Evolutionary conservation across 164 flowering plant genomes (phyloP).

Genomic region (Piper longum): DNA sequence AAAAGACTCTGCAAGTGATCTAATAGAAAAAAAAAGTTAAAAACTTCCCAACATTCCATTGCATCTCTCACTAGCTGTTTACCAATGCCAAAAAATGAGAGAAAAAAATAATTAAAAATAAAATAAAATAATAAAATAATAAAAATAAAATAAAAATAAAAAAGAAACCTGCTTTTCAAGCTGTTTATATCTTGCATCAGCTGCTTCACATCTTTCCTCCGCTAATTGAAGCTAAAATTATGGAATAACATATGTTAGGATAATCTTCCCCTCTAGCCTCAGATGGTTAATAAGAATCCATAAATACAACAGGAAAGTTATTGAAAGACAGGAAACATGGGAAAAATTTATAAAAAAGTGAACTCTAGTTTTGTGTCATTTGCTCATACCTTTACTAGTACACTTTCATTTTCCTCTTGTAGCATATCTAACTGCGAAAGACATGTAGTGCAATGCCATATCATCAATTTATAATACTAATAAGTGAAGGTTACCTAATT

Average conservation of each 20-base stretch:
- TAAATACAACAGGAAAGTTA: background rate
- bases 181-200: constrained; percentile 68
- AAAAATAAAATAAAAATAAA: background rate
- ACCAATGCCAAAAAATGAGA: no score
- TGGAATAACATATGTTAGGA: constrained; percentile 14
- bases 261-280: constrained; percentile 1
- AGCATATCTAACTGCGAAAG: constrained; percentile 74
- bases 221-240: constrained; percentile 60
- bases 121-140: no score
- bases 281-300: background rate
- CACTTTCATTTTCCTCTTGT: constrained; percentile 78
- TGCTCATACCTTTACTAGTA: constrained; percentile 55
- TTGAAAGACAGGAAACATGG: background rate
- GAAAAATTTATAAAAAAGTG: background rate
- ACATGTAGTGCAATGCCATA: constrained; percentile 5
- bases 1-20: no score
- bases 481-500: background rate
- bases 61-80: no score
- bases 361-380: background rate
- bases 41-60: no score
- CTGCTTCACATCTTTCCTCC: constrained; percentile 73
- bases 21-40: no score
- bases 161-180: constrained; percentile 65
- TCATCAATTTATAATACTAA: no score
- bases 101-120: background rate